These are phyloP conservation scores for Ustilago crameri DNA, from an alignment of 1,284 basidiomycete species.

Conservation along the genomic window DNA sequence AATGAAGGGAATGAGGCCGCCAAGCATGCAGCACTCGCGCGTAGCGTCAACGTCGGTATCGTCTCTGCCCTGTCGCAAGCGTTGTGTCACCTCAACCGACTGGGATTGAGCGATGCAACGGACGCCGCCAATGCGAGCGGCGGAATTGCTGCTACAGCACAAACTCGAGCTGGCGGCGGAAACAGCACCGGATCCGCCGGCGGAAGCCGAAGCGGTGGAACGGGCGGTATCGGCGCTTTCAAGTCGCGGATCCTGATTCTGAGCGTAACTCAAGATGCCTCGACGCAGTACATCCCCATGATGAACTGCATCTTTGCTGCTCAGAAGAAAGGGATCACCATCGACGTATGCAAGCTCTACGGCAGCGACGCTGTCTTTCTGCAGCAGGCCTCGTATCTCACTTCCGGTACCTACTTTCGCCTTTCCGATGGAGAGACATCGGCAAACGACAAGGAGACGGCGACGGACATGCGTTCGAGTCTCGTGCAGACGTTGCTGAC, in stretches of 20 bases:
- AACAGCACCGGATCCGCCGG: constrained; percentile 2
- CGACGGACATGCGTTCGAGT: constrained; percentile 35
- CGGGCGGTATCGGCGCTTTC: constrained; percentile 35
- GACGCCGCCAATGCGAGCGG: constrained; percentile 29
- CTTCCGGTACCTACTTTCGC: constrained; percentile 90
- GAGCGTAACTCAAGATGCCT: constrained; percentile 88
- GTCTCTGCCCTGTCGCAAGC: constrained; percentile 53
- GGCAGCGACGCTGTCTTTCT: constrained; percentile 92
- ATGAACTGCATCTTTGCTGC: constrained; percentile 99
- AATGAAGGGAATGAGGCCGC: constrained; percentile 23
- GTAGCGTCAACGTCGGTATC: constrained; percentile 44
- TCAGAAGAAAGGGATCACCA: constrained; percentile 93
- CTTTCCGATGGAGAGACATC: constrained; percentile 74
- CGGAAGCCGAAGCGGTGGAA: constrained; percentile 3
- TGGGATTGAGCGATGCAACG: constrained; percentile 33
- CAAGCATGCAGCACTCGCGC: constrained; percentile 26
- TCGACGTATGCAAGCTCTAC: constrained; percentile 93
- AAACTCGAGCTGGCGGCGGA: constrained; percentile 29
- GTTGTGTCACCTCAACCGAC: constrained; percentile 47
- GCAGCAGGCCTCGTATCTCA: constrained; percentile 95
- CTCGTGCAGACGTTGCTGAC: constrained; percentile 59
- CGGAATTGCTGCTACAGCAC: constrained; percentile 25
- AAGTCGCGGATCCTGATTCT: constrained; percentile 81
- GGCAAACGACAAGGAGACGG: constrained; percentile 3
- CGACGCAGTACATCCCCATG: constrained; percentile 90